A percentile compares a stretch with the other conserved stretches of the same genome.
Conservation (phyloP, 257 asterid genomes). For the Marsdenia floribunda region DNA sequence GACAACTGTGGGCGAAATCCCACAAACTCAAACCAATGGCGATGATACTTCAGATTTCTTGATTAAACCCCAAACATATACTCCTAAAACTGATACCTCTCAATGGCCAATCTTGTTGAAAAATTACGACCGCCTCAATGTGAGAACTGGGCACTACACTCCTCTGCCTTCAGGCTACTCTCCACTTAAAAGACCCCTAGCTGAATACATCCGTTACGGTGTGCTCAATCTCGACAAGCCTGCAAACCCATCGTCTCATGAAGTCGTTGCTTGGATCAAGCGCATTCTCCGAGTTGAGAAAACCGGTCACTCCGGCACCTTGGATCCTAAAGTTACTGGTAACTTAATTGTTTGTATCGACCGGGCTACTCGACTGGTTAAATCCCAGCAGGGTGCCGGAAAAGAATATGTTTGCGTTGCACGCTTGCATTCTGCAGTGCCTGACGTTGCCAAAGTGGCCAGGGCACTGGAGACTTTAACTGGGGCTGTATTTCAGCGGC, state of each 20-base stretch:
- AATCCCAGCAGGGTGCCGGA: slow-evolving; percentile 96
- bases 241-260: slow-evolving; percentile 88
- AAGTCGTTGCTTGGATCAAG: slow-evolving; percentile 94
- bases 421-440: slow-evolving; percentile 69
- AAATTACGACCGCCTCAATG: slow-evolving; percentile 74
- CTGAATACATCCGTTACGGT: slow-evolving; percentile 79
- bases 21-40: slow-evolving; percentile 17
- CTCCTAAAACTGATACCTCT: slow-evolving; percentile 79
- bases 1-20: slow-evolving; percentile 21
- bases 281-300: slow-evolving; percentile 80
- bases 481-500: slow-evolving; percentile 93
- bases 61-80: slow-evolving; percentile 77
- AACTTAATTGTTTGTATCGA: slow-evolving; percentile 88
- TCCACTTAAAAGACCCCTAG: slow-evolving; percentile 73
- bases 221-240: slow-evolving; percentile 80
- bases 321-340: slow-evolving; percentile 94
- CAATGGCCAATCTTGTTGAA: slow-evolving; percentile 90
- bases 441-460: slow-evolving; percentile 68
- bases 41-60: slow-evolving; percentile 33
- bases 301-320: slow-evolving; percentile 93
- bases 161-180: slow-evolving; percentile 84
- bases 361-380: slow-evolving; percentile 88
- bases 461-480: slow-evolving; percentile 81
- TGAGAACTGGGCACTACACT: slow-evolving; percentile 93
- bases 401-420: slow-evolving; percentile 90